These are phyloP conservation scores for Funneliformis caledonium DNA, from an alignment of 371 early-diverging fungal species.

Conservation along the genomic window DNA sequence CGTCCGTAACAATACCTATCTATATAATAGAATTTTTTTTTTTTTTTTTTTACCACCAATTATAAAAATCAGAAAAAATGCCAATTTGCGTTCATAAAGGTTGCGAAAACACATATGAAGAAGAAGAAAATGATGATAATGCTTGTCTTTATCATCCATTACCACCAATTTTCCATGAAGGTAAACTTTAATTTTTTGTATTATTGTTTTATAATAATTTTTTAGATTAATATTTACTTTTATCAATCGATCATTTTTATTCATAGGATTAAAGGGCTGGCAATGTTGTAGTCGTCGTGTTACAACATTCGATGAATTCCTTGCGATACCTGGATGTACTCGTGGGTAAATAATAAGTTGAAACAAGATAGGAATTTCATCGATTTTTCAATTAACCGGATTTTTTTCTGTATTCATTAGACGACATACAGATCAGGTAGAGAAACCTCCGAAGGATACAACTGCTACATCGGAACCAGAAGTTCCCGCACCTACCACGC, in stretches of 20 bases:
- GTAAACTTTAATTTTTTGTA: conserved; percentile 47
- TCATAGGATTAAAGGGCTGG: conserved; percentile 78
- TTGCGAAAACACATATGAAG: conserved; percentile 82
- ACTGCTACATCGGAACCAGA: neutral
- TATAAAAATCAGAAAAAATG: conserved; percentile 44
- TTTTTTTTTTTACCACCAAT: neutral
- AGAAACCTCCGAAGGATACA: neutral
- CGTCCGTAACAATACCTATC: neutral
- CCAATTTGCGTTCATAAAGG: conserved; percentile 76
- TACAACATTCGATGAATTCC: conserved; percentile 89
- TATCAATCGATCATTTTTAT: neutral
- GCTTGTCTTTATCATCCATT: conserved; percentile 82
- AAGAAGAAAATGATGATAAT: conserved; percentile 69
- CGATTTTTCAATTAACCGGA: neutral
- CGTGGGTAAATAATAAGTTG: conserved; percentile 9
- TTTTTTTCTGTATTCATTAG: neutral
- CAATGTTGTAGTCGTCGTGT: conserved; percentile 93
- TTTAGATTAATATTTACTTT: neutral
- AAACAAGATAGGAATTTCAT: neutral
- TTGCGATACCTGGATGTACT: conserved; percentile 82
- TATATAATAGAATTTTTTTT: neutral
- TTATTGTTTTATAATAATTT: no score
- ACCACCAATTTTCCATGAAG: conserved; percentile 92
- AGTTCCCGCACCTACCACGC: neutral
- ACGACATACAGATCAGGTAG: conserved; percentile 1